These are phyloP conservation scores for Nakaseomyces nivariensis DNA, from an alignment of 1,139 yeast genomes.

Conservation along the genomic window DNA sequence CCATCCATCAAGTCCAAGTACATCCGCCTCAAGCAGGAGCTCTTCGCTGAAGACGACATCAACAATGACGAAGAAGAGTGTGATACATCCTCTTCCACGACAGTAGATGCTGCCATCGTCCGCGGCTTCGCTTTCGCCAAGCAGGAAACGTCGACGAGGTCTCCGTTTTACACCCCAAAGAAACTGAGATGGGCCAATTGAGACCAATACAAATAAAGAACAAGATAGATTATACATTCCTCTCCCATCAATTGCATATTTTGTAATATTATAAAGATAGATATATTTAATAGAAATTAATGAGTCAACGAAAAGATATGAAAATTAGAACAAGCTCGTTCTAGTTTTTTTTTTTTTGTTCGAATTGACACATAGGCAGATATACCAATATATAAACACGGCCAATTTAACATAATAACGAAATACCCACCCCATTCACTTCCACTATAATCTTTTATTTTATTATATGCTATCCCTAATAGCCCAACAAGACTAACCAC, in stretches of 20 bases:
- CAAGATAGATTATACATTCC: not conserved
- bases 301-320: too few relatives aligned
- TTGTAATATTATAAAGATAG: not conserved
- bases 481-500: too few relatives aligned
- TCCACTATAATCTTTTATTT: too few relatives aligned
- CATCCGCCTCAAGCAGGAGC: constrained; percentile 24
- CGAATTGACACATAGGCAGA: too few relatives aligned
- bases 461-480: too few relatives aligned
- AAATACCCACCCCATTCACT: too few relatives aligned
- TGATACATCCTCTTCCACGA: not conserved
- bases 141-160: not conserved
- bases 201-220: not conserved
- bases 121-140: constrained; percentile 30
- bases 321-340: too few relatives aligned
- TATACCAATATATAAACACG: too few relatives aligned
- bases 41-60: constrained; percentile 10
- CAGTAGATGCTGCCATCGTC: constrained; percentile 42
- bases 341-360: too few relatives aligned
- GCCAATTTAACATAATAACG: too few relatives aligned
- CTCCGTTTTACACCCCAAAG: not conserved
- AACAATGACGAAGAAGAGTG: constrained; percentile 5
- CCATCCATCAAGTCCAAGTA: constrained; percentile 24
- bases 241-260: not conserved
- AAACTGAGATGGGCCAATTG: not conserved
- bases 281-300: not conserved